Evolutionary conservation across 75 land plant species (phyloP).

Genomic region (Isoetes taiwanensis): DNA sequence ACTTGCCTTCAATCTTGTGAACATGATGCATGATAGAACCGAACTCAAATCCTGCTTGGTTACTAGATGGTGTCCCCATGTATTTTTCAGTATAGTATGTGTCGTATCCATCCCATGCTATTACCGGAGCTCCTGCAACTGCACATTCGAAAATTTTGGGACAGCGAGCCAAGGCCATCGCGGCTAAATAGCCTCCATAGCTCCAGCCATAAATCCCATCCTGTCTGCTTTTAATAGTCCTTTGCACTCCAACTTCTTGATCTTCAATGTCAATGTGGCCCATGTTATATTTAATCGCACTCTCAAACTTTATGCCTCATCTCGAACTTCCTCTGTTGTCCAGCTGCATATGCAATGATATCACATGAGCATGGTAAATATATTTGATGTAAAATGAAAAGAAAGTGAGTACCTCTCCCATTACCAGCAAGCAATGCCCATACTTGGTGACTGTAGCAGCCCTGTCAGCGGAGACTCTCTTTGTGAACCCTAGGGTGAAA

Average conservation of each 20-base stretch:
- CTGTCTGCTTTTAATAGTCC: slow-evolving; percentile 58
- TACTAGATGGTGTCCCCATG: slow-evolving; percentile 72
- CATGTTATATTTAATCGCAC: slow-evolving; percentile 52
- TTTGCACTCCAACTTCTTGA: slow-evolving; percentile 77
- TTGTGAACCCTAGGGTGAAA: too few species aligned
- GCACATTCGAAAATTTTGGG: slow-evolving; percentile 69
- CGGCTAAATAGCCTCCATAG: slow-evolving; percentile 89
- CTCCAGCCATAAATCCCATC: slow-evolving; percentile 98
- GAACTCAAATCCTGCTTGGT: slow-evolving; percentile 35
- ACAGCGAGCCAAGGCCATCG: slow-evolving; percentile 65
- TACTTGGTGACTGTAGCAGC: too few species aligned
- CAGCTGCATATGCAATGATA: slow-evolving; percentile 53
- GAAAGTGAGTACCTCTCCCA: too few species aligned
- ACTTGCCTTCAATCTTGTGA: slow-evolving; percentile 52
- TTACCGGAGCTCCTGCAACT: slow-evolving; percentile 91
- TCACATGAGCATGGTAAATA: too few species aligned
- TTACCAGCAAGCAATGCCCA: too few species aligned
- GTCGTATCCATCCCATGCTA: slow-evolving; percentile 97
- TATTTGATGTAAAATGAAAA: too few species aligned
- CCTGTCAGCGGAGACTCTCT: too few species aligned
- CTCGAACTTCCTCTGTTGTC: slow-evolving; percentile 87
- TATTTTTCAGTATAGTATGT: slow-evolving; percentile 95
- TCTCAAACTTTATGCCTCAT: slow-evolving; percentile 82
- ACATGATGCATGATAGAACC: slow-evolving; percentile 83
- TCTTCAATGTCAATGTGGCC: slow-evolving; percentile 78